phyloP scores from a whole-genome alignment of 2,329 filamentous ascomycete species.

The Orbilia quercus region DNA sequence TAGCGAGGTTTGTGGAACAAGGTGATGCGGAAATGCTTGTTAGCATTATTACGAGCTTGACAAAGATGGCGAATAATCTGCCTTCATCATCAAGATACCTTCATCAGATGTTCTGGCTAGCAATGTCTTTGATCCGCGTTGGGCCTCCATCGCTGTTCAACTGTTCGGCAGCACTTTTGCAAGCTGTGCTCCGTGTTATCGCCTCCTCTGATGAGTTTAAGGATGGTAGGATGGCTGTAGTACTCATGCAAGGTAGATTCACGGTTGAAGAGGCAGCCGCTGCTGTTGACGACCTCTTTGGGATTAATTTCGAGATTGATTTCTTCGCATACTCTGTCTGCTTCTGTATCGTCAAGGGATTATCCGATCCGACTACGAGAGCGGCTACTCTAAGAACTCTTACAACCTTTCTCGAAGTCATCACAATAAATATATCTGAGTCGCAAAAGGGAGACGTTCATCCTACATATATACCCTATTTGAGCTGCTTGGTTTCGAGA shows the following conservation, averaged over 20 bases:
- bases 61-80: constrained; percentile 78
- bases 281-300: constrained; percentile 73
- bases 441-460: constrained; percentile 56
- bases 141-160: constrained; percentile 74
- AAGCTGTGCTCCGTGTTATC: constrained; percentile 74
- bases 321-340: constrained; percentile 76
- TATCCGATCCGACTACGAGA: constrained; percentile 73
- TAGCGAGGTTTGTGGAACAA: constrained; percentile 74
- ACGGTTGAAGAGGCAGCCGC: constrained; percentile 73
- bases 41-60: constrained; percentile 74
- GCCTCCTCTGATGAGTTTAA: constrained; percentile 71
- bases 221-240: constrained; percentile 70
- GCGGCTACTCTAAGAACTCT: constrained; percentile 71
- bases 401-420: constrained; percentile 71
- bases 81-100: constrained; percentile 75
- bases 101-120: constrained; percentile 76
- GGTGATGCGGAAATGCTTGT: constrained; percentile 75
- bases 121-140: constrained; percentile 73
- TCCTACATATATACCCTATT: constrained; percentile 65
- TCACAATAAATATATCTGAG: constrained; percentile 61
- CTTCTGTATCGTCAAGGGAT: constrained; percentile 72
- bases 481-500: constrained; percentile 71
- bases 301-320: constrained; percentile 73
- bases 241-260: constrained; percentile 71
- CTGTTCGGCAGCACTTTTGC: constrained; percentile 73